Evolutionary conservation across 2,329 filamentous ascomycete species (phyloP), one percentile per base, ranked within the genome.

Genomic region (Fusarium heterosporum): DNA sequence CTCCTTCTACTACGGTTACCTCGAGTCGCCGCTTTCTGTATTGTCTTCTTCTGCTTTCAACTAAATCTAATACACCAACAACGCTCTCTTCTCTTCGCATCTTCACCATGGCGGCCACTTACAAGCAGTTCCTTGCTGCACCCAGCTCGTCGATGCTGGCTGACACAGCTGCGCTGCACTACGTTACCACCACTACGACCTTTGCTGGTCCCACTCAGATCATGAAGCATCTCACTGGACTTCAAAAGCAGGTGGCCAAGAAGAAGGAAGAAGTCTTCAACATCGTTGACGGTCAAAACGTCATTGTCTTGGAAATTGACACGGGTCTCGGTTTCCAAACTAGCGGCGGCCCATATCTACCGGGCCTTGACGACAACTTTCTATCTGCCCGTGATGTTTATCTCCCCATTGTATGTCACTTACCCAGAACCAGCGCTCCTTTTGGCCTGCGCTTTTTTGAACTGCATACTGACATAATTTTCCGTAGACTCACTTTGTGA

Each of bases 301-400:
- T 88, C 42, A 80, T 96, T 68, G 94, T 97, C 76, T 83, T 94
- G 56, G 94, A 98, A 79, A 84, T 93, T 46, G 91, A 97, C 74
- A 96, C 93, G 25, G 89, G 88, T 3, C 80, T 98, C 46, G 91
- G 96, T 76, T 97, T 99, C 77, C 77, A 89, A 56, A 88, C 85
- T 64, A 89, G 91, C 66, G 96, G 95, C 69, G 95, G 93, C 67
- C 86, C 90, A 67, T 98, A 96, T 81, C 86, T 98, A 55, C 95
- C 95, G 7, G 89, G 89, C 46, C 84, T 99, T 47, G 95, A 98
- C 74, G 93, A 97, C 83, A 97, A 97, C 82, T 97, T 98, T 78
- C 81, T 99, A 59, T 84, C 92, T 56, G 93, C 97, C 79, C 90
- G 90, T 73, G 87, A 87, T 55, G 93, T 93, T 64, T 88, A 87